Evolutionary conservation across 805 yeast genomes (phyloP).

Genomic region (Zygoascus tannicola): DNA sequence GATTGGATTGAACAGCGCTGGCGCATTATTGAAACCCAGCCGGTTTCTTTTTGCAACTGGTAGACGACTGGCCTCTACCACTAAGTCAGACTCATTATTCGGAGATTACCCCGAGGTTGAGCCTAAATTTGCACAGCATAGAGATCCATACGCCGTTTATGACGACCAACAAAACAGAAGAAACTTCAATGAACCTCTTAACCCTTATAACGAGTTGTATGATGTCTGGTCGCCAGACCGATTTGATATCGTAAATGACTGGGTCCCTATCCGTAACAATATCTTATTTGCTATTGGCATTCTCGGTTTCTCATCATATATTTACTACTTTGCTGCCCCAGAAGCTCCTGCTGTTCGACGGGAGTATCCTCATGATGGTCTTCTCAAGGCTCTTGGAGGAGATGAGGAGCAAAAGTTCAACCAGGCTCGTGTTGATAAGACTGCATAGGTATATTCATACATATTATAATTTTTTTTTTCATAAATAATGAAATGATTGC

Average conservation of each 20-base stretch:
- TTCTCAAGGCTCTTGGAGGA: constrained; percentile 70
- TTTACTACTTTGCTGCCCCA: constrained; percentile 46
- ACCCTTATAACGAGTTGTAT: constrained; percentile 44
- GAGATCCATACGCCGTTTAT: constrained; percentile 63
- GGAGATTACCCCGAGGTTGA: constrained; percentile 57
- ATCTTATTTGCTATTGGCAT: constrained; percentile 45
- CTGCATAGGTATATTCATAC: not conserved
- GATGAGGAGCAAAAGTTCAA: constrained; percentile 26
- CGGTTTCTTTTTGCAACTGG: not conserved
- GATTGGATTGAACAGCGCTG: not conserved
- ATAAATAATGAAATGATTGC: not conserved
- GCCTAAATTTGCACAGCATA: constrained; percentile 49
- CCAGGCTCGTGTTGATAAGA: constrained; percentile 19
- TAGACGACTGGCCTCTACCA: not conserved
- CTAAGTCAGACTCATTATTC: not conserved
- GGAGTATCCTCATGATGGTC: constrained; percentile 64
- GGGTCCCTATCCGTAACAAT: constrained; percentile 51
- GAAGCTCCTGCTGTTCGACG: constrained; percentile 71
- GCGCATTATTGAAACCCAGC: not conserved
- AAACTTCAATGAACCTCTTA: constrained; percentile 56
- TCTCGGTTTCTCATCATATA: constrained; percentile 33
- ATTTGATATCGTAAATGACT: constrained; percentile 49
- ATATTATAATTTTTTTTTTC: not conserved
- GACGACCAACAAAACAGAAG: constrained; percentile 78
- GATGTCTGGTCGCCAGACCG: constrained; percentile 86